Percentiles rank a stretch among this genome's conserved stretches.
Evolutionary conservation across 2,329 filamentous ascomycete genomes (phyloP).

Genomic region (Exophiala bonariae): DNA sequence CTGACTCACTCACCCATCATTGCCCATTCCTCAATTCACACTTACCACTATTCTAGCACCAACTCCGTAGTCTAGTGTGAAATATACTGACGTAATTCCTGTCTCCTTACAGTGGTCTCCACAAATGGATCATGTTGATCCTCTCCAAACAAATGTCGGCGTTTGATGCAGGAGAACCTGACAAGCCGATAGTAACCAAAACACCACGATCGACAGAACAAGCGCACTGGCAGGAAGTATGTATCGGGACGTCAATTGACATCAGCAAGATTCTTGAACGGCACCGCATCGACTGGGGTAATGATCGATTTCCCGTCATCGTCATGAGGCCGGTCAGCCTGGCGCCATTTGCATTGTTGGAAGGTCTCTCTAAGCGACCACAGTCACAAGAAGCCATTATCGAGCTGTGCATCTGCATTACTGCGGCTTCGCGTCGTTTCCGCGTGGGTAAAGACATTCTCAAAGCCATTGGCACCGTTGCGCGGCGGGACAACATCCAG

Average conservation of each 20-base stretch:
- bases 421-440: constrained; percentile 30
- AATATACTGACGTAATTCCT: too few species aligned
- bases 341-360: constrained; percentile 33
- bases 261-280: constrained; percentile 29
- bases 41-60: too few species aligned
- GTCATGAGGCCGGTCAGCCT: constrained; percentile 34
- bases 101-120: constrained; percentile 13
- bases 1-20: too few species aligned
- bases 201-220: constrained; percentile 15
- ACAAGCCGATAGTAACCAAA: constrained; percentile 24
- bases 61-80: too few species aligned
- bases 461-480: constrained; percentile 32
- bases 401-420: constrained; percentile 30
- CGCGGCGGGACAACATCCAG: constrained; percentile 23
- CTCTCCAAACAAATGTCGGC: constrained; percentile 27
- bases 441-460: constrained; percentile 30
- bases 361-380: constrained; percentile 23
- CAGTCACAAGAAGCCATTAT: constrained; percentile 29
- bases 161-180: constrained; percentile 3
- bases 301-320: constrained; percentile 34
- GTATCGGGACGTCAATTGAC: constrained; percentile 29
- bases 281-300: constrained; percentile 32
- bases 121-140: constrained; percentile 29
- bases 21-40: too few species aligned
- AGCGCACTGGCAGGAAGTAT: constrained; percentile 22